Evolutionary conservation across 2,329 filamentous ascomycete species (phyloP).

Genomic region (Aspergillus japonicus): DNA sequence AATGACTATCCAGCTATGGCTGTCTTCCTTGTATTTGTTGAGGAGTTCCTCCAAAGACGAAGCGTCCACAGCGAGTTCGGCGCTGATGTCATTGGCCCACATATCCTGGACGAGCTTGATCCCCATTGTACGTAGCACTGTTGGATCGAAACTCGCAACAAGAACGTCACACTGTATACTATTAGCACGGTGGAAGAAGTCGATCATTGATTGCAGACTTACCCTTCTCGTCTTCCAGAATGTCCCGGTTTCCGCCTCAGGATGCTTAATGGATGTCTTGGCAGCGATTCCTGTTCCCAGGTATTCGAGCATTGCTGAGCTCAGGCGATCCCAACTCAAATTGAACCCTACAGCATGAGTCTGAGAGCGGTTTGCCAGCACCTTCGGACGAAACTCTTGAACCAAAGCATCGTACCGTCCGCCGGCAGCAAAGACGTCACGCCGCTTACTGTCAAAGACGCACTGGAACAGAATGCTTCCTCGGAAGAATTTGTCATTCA

Average conservation of each 20-base stretch:
- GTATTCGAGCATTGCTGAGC: constrained; percentile 58
- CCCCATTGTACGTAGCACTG: constrained; percentile 71
- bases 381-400: constrained; percentile 73
- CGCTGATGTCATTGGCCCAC: constrained; percentile 81
- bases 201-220: constrained; percentile 33
- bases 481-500: constrained; percentile 87
- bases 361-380: constrained; percentile 60
- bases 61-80: constrained; percentile 80
- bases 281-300: constrained; percentile 49
- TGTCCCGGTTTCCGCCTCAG: constrained; percentile 60
- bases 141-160: constrained; percentile 80
- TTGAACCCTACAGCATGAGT: constrained; percentile 90
- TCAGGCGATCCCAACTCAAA: constrained; percentile 80
- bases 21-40: constrained; percentile 66
- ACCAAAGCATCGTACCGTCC: constrained; percentile 91
- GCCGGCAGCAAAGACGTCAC: constrained; percentile 86
- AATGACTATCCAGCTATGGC: constrained; percentile 85
- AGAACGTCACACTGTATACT: constrained; percentile 73
- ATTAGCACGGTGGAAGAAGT: background rate
- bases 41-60: constrained; percentile 74
- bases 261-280: constrained; percentile 65
- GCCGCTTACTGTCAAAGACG: constrained; percentile 76
- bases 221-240: constrained; percentile 65
- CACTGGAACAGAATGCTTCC: constrained; percentile 88
- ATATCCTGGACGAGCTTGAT: constrained; percentile 74